These are phyloP conservation scores for Leishmania lainsoni DNA, from an alignment of 208 protist species.

Conservation along the genomic window DNA sequence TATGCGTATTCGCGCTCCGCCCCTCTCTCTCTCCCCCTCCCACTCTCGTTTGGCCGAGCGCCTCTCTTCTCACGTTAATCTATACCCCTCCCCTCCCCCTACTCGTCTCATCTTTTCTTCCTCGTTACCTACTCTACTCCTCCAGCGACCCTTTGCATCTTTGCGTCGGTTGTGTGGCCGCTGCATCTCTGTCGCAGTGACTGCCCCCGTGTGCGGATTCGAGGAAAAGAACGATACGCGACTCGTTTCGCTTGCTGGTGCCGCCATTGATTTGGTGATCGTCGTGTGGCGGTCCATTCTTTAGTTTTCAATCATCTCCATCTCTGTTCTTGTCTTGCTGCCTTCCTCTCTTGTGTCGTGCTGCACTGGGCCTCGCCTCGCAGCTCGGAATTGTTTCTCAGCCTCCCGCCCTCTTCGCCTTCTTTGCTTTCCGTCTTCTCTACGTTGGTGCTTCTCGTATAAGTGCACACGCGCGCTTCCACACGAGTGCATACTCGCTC, in stretches of 20 bases:
- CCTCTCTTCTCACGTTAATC: not conserved
- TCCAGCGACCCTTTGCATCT: not conserved
- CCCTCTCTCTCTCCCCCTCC: too few species aligned
- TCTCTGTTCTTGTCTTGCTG: not conserved
- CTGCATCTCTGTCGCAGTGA: not conserved
- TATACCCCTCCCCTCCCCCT: not conserved
- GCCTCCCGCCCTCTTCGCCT: not conserved
- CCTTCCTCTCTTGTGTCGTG: not conserved
- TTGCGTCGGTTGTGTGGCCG: not conserved
- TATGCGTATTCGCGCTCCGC: not conserved
- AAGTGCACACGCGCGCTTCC: not conserved
- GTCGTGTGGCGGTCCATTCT: too few species aligned
- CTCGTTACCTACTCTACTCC: not conserved
- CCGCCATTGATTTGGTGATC: not conserved
- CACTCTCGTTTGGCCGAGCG: not conserved
- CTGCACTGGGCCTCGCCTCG: not conserved
- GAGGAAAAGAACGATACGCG: not conserved
- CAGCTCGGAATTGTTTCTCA: not conserved
- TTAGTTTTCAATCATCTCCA: too few species aligned
- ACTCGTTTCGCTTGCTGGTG: not conserved
- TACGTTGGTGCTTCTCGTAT: not conserved
- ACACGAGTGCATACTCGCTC: not conserved
- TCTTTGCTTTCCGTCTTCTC: not conserved
- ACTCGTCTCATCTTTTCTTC: not conserved
- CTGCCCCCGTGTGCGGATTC: not conserved